Conservation (phyloP, 805 yeast species). For the Starmera quercuum region DNA sequence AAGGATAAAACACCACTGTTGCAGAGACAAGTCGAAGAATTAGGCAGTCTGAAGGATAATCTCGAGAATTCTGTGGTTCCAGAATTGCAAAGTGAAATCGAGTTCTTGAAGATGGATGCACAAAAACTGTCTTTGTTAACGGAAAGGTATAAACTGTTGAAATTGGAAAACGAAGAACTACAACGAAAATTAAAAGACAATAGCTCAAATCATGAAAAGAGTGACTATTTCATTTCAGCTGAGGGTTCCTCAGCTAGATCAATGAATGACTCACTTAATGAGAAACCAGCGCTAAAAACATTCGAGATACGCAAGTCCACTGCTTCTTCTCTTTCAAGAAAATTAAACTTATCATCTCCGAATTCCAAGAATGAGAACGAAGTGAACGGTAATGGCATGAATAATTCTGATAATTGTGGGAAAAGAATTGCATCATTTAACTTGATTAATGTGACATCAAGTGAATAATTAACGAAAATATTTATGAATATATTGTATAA, state of each 20-base stretch:
- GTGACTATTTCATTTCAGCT: background rate
- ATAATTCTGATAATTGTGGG: constrained; percentile 1
- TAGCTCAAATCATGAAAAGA: background rate
- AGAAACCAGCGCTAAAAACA: background rate
- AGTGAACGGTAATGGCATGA: background rate
- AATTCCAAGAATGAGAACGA: constrained; percentile 1
- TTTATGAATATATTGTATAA: too few relatives aligned
- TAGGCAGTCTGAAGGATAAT: constrained; percentile 32
- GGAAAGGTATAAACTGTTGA: constrained; percentile 22
- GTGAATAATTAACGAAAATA: background rate
- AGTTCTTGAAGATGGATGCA: constrained; percentile 21
- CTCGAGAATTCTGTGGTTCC: constrained; percentile 39
- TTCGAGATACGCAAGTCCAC: too few relatives aligned
- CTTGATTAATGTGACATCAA: constrained; percentile 6
- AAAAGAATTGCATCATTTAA: constrained; percentile 9
- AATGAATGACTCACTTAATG: background rate
- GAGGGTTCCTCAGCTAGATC: background rate
- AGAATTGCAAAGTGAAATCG: constrained; percentile 33
- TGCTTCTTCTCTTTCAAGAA: too few relatives aligned
- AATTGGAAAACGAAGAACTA: constrained; percentile 22
- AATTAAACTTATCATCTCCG: constrained; percentile 1
- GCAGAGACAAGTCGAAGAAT: constrained; percentile 29
- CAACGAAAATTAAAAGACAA: constrained; percentile 23
- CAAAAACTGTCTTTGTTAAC: constrained; percentile 14
- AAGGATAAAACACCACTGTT: constrained; percentile 28